Base-by-base conservation (phyloP, 805 yeast genomes). In the Candida argentea region DNA sequence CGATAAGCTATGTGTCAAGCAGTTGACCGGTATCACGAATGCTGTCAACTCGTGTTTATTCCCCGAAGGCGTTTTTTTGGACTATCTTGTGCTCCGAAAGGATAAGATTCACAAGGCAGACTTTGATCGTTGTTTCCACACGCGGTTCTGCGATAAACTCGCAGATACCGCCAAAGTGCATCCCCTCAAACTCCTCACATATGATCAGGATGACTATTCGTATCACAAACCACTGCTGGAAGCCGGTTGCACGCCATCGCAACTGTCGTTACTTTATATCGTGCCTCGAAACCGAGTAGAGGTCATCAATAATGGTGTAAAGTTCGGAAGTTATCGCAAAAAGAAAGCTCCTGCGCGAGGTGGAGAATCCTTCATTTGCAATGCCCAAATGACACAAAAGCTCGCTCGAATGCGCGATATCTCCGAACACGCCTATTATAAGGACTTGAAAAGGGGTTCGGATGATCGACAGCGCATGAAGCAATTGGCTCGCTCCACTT, bases 1-100 rank as follows among this genome's bases (percentile, higher is more conserved):
- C 1, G 97, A 89, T 48, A 89, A 89, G 43, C 49, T 89, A 15
- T 65, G 82, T 24, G 29, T 77, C 27, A 65, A 66, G 33, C 95
- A 84, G 46, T 52, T 57, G 20, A 57, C 61, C 0, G 79, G 85
- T 0, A 27, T 78, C 3, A 46, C 70, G 23, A 76, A 67, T 39
- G 44, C 70, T 4, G 27, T 67, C 5, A 65, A 69, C 2, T 56
- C 62, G 21, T 34, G 29, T 2, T 28, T 62, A 22, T 39, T 48
- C n/a, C 49, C 58, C 0, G 43, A 46, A 0, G 58, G 60, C 4
- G 43, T 57, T 9, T 67, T 36, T 32, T 42, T 81, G 16, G 55
- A 57, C 16, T 74, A 63, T 42, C 35, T 81, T 24, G 67, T 80
- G 0, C 27, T 77, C 2, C 73, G 73, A 1, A 30, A 44, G 8